Evolutionary conservation across 805 yeast species (phyloP), one percentile per base, ranked within the genome.

Genomic region (Cyberlindnera lachancei): DNA sequence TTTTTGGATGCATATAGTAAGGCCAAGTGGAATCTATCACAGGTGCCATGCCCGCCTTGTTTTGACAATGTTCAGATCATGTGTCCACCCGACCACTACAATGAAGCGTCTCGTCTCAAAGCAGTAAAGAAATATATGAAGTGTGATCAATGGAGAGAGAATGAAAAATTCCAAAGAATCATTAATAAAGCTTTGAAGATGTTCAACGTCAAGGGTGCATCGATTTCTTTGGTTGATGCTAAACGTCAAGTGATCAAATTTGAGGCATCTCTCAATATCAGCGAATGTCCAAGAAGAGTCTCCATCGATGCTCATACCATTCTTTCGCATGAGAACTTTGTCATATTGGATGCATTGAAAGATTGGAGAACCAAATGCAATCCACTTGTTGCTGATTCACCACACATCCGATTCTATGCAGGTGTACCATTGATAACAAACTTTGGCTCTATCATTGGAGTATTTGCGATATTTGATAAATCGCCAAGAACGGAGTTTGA

Each of bases 291-390:
- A 10, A 60, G 85, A 32, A 55, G 53, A 15, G 56, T 75, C 3
- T 75, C 86, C 7, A 53, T 82, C 28, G 92, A 82, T 50, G 75
- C 75, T 7, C 90, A 82, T 55, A 64, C 86, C 0, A 64, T 82
- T 2, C 55, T 82, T 22, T 77, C 87, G 0, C 52, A 61, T 6
- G 75, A 64, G 3, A 64, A 66, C 38, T 70, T 82, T 33, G 58
- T 74, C 4, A 42, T 82, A 7, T 49, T 64, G 5, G 83, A 81
- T 50, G 76, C 87, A 3, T 52, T 73, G 5, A 57, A 58, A 22
- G 94, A 82, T 48, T 82, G 94, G 92, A 62, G 94, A 50, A 68
- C 78, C 4, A 46, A 55, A 13, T 56, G 61, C 25, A 78, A 74
- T 45, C 90, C 90, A 0, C 59, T 79, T 29, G 83, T 82, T 1